A percentile compares a stretch with the other conserved stretches of the same genome.
These are phyloP conservation scores for Dissophora ornata DNA, from an alignment of 192 early-diverging fungal species.

Conservation along the genomic window DNA sequence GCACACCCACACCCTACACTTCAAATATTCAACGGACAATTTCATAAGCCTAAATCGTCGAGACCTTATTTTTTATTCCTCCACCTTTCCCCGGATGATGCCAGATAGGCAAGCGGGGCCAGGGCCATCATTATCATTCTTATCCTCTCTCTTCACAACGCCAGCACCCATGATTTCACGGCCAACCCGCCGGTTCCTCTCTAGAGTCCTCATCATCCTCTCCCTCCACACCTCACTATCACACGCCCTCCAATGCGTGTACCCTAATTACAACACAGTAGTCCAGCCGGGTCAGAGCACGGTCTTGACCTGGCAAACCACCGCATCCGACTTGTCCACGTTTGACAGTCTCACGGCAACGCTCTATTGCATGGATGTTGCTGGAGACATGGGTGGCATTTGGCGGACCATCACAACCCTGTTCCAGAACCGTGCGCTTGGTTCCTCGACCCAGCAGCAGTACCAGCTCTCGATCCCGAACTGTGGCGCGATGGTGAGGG, in stretches of 20 bases:
- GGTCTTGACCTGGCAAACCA: constrained; percentile 12
- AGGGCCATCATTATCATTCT: too few relatives aligned
- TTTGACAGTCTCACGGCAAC: constrained; percentile 30
- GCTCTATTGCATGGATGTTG: constrained; percentile 48
- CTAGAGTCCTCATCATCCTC: neutral
- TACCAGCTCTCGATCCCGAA: constrained; percentile 26
- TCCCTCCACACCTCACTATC: neutral
- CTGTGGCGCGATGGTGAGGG: constrained; percentile 25
- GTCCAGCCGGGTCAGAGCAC: constrained; percentile 32
- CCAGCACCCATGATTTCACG: neutral
- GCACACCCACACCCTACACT: too few relatives aligned
- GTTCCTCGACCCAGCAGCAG: neutral
- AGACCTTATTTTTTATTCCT: too few relatives aligned
- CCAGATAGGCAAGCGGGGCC: too few relatives aligned
- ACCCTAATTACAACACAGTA: constrained; percentile 30
- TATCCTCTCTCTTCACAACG: neutral
- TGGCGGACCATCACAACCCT: constrained; percentile 29
- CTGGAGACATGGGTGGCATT: constrained; percentile 32
- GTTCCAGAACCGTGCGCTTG: constrained; percentile 16
- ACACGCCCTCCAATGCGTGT: constrained; percentile 31
- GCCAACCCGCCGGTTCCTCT: neutral
- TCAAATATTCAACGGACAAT: too few relatives aligned
- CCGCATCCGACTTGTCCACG: neutral
- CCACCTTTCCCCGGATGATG: too few relatives aligned
- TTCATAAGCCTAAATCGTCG: too few relatives aligned